Evolutionary conservation across 2,329 filamentous ascomycete species (phyloP).

Genomic region (Stagonosporopsis tanaceti): DNA sequence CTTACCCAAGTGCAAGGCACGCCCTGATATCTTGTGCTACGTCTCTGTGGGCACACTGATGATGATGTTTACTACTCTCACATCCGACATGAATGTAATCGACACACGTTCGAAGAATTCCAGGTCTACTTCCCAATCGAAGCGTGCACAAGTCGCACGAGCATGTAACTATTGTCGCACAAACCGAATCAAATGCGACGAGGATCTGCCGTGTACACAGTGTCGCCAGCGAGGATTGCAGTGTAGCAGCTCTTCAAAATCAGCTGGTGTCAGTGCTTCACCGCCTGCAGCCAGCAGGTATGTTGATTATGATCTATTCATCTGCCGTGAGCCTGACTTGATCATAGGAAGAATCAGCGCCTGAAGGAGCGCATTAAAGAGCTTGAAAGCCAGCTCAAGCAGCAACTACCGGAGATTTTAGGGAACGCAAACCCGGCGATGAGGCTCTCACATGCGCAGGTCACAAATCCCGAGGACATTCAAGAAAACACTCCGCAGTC

Average conservation of each 20-base stretch:
- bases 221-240: slow-evolving; percentile 10
- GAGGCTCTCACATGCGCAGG: neutral
- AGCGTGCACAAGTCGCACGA: slow-evolving; percentile 11
- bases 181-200: slow-evolving; percentile 14
- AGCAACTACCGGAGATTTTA: neutral
- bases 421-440: neutral
- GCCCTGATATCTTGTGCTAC: slow-evolving; percentile 3
- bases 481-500: slow-evolving; percentile 2
- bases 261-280: neutral
- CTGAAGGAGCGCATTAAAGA: slow-evolving; percentile 13
- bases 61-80: slow-evolving; percentile 13
- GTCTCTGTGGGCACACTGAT: slow-evolving; percentile 1
- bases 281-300: slow-evolving; percentile 9
- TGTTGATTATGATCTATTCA: neutral
- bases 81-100: slow-evolving; percentile 8
- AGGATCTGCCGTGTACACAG: slow-evolving; percentile 11
- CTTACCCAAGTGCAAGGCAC: slow-evolving; percentile 1
- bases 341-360: slow-evolving; percentile 6
- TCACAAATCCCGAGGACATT: neutral
- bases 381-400: slow-evolving; percentile 8
- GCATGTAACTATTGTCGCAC: slow-evolving; percentile 10
- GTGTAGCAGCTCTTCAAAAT: slow-evolving; percentile 6
- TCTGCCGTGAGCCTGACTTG: neutral
- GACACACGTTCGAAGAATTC: slow-evolving; percentile 7
- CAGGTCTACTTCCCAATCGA: slow-evolving; percentile 3